Evolutionary conservation across 139 green algal genomes (phyloP).

Genomic region (Diplosphaera chodatii): DNA sequence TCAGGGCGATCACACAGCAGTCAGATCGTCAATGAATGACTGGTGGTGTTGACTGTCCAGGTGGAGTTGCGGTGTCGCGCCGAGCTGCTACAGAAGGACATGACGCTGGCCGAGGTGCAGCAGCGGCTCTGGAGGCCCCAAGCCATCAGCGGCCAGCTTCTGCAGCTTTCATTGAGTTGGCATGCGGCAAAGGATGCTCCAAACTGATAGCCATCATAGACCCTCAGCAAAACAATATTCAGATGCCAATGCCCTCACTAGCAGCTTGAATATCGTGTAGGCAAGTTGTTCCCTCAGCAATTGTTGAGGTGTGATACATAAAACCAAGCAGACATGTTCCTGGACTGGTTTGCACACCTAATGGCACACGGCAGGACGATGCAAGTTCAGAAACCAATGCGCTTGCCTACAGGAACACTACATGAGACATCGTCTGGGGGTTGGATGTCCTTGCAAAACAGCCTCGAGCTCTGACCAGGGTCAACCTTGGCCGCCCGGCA

Average conservation of each 20-base stretch:
- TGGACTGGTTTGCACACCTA: no score
- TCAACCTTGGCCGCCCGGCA: constrained; percentile 43
- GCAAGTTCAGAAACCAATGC: constrained; percentile 84
- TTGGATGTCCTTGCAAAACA: constrained; percentile 74
- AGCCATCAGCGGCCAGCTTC: background rate
- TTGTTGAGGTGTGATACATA: no score
- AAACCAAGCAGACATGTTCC: background rate
- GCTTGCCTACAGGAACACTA: constrained; percentile 49
- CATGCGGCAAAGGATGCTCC: background rate
- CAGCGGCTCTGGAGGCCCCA: background rate
- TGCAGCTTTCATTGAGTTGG: background rate
- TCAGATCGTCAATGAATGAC: no score
- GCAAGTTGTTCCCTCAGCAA: no score
- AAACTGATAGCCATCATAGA: no score
- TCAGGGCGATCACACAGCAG: no score
- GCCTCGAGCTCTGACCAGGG: constrained; percentile 68
- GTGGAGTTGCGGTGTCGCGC: background rate
- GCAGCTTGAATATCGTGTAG: no score
- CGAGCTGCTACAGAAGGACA: background rate
- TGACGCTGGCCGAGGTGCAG: background rate
- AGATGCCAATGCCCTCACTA: no score
- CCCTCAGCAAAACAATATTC: no score
- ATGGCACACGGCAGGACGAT: no score
- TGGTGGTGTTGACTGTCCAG: no score
- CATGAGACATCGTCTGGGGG: constrained; percentile 25